Evolutionary conservation across 176 grass and related monocot genomes (phyloP).

Genomic region (Musa acuminata): DNA sequence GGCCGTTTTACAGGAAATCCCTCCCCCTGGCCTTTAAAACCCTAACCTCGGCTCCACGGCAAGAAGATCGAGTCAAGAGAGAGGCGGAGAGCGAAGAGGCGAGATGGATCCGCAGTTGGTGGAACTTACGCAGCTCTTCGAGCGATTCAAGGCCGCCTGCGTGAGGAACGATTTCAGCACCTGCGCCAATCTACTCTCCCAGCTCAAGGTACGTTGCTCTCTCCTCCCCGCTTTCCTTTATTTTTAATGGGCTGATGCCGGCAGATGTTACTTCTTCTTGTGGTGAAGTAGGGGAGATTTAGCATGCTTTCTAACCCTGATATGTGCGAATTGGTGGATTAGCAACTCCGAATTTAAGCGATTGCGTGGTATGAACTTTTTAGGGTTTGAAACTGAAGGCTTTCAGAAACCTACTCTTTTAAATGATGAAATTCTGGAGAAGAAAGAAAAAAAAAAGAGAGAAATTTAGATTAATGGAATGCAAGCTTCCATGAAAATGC

Average conservation of each 20-base stretch:
- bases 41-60: no score
- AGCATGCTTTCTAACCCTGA: neutral
- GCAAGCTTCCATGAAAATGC: no score
- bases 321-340: neutral
- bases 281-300: neutral
- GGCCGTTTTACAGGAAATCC: no score
- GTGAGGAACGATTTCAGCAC: conserved; percentile 32
- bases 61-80: no score
- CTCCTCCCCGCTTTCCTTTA: no score
- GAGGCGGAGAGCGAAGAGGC: no score
- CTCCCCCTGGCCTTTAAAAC: no score
- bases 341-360: neutral
- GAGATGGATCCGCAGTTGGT: conserved; percentile 46
- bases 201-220: conserved; percentile 48
- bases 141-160: conserved; percentile 46
- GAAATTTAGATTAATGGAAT: neutral
- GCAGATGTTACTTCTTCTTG: no score
- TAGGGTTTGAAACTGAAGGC: neutral
- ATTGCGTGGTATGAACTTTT: neutral
- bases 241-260: no score
- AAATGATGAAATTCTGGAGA: neutral
- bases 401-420: neutral
- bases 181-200: conserved; percentile 29
- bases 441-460: neutral
- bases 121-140: conserved; percentile 33